Conservation (phyloP, 2,329 filamentous ascomycete genomes). For the Didymella exigua region DNA sequence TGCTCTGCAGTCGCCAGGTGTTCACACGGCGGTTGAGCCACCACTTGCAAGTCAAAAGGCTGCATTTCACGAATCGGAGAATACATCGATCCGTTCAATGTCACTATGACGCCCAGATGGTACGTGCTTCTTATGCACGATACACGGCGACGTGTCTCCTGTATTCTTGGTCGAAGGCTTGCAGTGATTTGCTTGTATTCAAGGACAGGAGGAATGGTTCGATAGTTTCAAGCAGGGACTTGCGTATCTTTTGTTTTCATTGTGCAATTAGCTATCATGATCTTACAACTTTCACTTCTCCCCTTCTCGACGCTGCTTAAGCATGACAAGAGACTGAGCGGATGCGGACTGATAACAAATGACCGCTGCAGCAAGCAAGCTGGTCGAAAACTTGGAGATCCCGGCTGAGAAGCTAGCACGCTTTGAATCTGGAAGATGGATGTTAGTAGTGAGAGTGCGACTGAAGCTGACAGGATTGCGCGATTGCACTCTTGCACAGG, state of each 20-base stretch:
- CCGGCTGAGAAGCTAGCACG: constrained; percentile 3
- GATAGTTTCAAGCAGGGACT: not conserved
- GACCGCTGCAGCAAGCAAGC: constrained; percentile 4
- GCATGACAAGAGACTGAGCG: not conserved
- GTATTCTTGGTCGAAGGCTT: not conserved
- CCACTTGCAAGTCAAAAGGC: too few species aligned
- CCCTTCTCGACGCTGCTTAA: not conserved
- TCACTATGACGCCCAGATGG: too few species aligned
- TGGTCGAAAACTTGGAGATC: not conserved
- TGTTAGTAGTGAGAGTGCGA: too few species aligned
- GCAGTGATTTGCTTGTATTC: not conserved
- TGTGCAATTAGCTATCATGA: not conserved
- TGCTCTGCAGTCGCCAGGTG: not conserved
- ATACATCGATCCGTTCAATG: too few species aligned
- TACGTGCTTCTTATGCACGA: not conserved
- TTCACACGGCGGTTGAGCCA: too few species aligned
- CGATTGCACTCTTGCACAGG: too few species aligned
- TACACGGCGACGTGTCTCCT: not conserved
- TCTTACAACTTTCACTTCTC: not conserved
- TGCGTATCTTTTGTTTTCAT: not conserved
- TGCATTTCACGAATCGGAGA: too few species aligned
- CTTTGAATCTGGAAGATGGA: not conserved
- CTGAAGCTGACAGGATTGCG: too few species aligned
- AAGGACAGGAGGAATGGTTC: not conserved
- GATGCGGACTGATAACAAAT: not conserved